phyloP scores from a whole-genome alignment of 495 filamentous ascomycete genomes.

The Lasiosphaeria miniovina region DNA sequence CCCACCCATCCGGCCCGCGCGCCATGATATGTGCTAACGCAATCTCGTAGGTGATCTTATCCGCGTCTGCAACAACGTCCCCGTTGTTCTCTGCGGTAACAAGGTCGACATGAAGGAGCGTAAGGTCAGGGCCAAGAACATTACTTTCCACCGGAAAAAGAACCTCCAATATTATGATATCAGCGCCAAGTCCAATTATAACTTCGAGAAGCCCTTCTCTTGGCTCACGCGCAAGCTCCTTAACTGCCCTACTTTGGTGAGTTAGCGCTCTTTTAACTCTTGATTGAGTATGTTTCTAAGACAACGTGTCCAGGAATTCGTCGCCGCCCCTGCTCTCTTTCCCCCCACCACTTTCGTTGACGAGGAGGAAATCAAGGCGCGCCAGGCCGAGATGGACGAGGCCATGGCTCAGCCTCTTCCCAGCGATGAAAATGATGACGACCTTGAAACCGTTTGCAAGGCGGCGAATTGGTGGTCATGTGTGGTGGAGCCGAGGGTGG shows the following conservation, averaged over 20 bases:
- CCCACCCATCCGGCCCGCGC: background rate
- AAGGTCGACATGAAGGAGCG: conserved; percentile 99
- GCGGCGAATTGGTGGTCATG: background rate
- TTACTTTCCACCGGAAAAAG: conserved; percentile 99
- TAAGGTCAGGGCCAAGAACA: conserved; percentile 99
- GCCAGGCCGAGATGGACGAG: conserved; percentile 82
- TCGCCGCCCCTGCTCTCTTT: conserved; percentile 89
- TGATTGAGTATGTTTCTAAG: background rate
- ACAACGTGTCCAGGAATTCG: conserved; percentile 72
- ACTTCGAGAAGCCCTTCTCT: conserved; percentile 99
- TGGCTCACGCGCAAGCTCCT: conserved; percentile 99
- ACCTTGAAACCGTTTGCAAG: conserved; percentile 42
- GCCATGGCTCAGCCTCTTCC: conserved; percentile 84
- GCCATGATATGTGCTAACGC: background rate
- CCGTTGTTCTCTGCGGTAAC: conserved; percentile 97
- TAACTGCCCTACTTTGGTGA: conserved; percentile 83
- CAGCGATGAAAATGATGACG: conserved; percentile 84
- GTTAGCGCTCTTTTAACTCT: conserved; percentile 29
- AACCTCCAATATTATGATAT: conserved; percentile 99
- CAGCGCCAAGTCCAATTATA: conserved; percentile 99
- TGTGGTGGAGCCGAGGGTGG: conserved; percentile 5
- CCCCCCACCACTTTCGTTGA: conserved; percentile 90
- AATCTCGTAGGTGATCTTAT: conserved; percentile 86
- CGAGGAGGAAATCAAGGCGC: conserved; percentile 71
- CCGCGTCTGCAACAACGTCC: conserved; percentile 99